Percentiles rank a stretch among this genome's conserved stretches.
Conservation (phyloP, 129 eudicot species). For the Artemisia argyi region DNA sequence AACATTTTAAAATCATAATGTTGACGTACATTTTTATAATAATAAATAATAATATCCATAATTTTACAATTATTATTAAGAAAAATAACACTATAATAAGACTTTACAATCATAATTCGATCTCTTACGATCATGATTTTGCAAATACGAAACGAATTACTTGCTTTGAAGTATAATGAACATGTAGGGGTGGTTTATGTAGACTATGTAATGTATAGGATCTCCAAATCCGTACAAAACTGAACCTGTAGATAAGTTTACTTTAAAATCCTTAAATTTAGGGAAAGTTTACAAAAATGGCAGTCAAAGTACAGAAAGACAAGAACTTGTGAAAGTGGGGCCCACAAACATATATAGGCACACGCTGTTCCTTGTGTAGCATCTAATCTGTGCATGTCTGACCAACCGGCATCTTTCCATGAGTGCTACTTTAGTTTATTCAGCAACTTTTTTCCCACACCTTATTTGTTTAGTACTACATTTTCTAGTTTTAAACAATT, state of each 20-base stretch:
- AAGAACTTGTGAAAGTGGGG: not conserved
- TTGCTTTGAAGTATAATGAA: too few relatives aligned
- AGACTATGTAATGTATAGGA: not conserved
- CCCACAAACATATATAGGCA: not conserved
- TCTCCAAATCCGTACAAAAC: not conserved
- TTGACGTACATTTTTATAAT: too few relatives aligned
- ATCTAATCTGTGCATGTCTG: not conserved
- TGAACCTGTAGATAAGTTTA: not conserved
- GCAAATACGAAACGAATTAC: too few relatives aligned
- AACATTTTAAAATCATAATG: too few relatives aligned
- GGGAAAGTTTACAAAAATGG: not conserved
- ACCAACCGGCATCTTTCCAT: not conserved
- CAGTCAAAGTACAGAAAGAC: not conserved
- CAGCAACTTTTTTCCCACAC: not conserved
- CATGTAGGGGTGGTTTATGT: too few relatives aligned
- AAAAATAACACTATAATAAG: too few relatives aligned
- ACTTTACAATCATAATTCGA: too few relatives aligned
- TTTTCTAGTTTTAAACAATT: too few relatives aligned
- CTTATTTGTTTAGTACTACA: too few relatives aligned
- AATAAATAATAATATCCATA: too few relatives aligned
- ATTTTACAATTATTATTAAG: too few relatives aligned
- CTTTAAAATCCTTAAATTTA: not conserved
- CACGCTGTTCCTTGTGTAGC: not conserved
- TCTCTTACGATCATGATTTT: too few relatives aligned
- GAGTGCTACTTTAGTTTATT: not conserved